Conservation (phyloP, 768 basidiomycete species). For the Termitomyces eurrhizus region DNA sequence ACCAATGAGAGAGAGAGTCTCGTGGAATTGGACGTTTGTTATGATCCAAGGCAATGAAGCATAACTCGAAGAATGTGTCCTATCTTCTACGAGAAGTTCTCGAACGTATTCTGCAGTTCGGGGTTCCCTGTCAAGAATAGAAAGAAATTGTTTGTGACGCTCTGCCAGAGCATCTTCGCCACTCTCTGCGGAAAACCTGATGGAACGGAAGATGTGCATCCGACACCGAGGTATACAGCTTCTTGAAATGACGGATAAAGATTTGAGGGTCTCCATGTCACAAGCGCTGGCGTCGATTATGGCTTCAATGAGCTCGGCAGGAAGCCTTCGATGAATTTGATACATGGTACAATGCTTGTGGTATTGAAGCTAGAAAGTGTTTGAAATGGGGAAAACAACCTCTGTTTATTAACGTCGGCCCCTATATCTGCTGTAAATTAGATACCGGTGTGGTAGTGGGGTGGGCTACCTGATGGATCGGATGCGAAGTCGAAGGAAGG, state of each 20-base stretch:
- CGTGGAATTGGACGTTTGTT: slow-evolving; percentile 2
- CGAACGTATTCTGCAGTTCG: not conserved
- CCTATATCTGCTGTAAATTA: not conserved
- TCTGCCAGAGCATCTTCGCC: not conserved
- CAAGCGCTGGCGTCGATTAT: too few species aligned
- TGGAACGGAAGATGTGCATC: too few species aligned
- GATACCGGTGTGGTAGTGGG: not conserved
- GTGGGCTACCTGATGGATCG: too few species aligned
- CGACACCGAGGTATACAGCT: too few species aligned
- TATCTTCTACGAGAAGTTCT: slow-evolving; percentile 1
- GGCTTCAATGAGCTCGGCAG: too few species aligned
- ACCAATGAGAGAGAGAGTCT: not conserved
- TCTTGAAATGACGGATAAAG: too few species aligned
- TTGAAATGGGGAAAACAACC: not conserved
- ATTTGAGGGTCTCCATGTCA: too few species aligned
- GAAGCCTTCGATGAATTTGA: too few species aligned
- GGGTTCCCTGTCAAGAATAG: not conserved
- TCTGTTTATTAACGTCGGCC: not conserved
- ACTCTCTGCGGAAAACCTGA: slow-evolving; percentile 1
- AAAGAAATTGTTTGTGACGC: not conserved
- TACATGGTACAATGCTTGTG: too few species aligned
- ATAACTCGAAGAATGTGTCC: not conserved
- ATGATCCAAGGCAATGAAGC: slow-evolving; percentile 4
- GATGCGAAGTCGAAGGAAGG: too few species aligned
- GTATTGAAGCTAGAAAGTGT: too few species aligned